phyloP scores from a whole-genome alignment of 306 rosid species.

The Cucumis sativus region DNA sequence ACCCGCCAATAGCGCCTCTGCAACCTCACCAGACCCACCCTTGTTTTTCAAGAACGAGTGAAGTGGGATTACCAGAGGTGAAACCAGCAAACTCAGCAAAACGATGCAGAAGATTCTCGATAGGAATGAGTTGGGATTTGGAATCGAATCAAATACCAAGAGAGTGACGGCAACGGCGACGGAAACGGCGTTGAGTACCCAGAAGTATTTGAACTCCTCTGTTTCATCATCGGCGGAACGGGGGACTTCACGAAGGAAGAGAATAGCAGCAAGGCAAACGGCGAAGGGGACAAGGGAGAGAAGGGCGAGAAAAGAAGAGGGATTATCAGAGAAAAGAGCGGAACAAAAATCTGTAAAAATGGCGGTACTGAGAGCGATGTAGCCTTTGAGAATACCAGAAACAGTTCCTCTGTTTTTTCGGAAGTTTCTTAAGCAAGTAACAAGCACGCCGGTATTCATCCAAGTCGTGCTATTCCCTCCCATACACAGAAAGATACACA shows the following conservation, averaged over 20 bases:
- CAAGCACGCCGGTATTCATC: constrained; percentile 93
- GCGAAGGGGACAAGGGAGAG: constrained; percentile 53
- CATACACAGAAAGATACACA: constrained; percentile 72
- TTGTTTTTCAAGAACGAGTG: background rate
- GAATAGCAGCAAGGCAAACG: constrained; percentile 49
- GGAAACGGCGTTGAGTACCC: background rate
- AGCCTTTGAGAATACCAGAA: constrained; percentile 70
- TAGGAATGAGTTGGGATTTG: background rate
- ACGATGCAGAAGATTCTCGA: background rate
- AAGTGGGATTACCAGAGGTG: background rate
- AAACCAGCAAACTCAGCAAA: background rate
- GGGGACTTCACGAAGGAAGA: constrained; percentile 53
- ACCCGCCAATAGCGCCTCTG: background rate
- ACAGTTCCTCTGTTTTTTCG: constrained; percentile 65
- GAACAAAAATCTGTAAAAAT: constrained; percentile 70
- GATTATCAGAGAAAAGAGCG: constrained; percentile 46
- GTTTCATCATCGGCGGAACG: constrained; percentile 20
- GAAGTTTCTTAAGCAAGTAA: constrained; percentile 65
- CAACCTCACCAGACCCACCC: background rate
- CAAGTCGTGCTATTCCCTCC: constrained; percentile 94
- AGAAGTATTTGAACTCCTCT: background rate
- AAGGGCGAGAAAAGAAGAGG: constrained; percentile 53
- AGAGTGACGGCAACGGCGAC: background rate
- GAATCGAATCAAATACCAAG: background rate
- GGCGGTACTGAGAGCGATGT: constrained; percentile 79